Base-by-base conservation (phyloP, 306 rosid genomes). In the Sicyos edulis region DNA sequence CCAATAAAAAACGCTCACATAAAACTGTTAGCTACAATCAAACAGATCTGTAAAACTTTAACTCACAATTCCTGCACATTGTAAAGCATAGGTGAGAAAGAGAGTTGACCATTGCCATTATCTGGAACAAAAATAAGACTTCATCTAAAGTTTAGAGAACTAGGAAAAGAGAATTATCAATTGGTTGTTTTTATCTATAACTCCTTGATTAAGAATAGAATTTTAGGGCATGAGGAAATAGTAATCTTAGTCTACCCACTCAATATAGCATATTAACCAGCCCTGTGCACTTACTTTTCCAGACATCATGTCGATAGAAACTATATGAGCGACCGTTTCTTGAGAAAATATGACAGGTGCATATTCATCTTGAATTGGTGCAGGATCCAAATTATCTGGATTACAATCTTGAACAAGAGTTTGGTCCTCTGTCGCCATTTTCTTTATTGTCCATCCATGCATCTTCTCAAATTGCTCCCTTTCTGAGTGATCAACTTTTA, bases 291-390 rank as follows among this genome's bases (percentile, higher is more conserved):
- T 44, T 72, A 93, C 98, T 96, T 90, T 93, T 80, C 98, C 98
- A 11, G 98, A 93, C 98, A 93, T 93, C 98, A 93, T 93, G 85
- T 90, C 98, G 54, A 93, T 93, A 20, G 98, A 93, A 74, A 93
- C 97, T 81, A 93, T 93, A 87, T 93, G 98, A 65, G 98, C 84
- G 72, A 93, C 98, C 10, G 98, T 93, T 86, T 88, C 98, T 85
- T 90, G 98, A 79, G 98, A 93, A 85, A 93, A 93, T 79, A 90
- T 90, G 54, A 90, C 98, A 3, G 98, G 98, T 42, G 98, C 98
- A 82, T 93, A 93, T 90, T 93, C 97, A 82, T 88, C 96, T 76
- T 88, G 90, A 82, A 86, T 74, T 54, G 98, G 98, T n/a, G 97
- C 93, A 47, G 90, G 88, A 73, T 89, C 96, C 88, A 90, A 82